Evolutionary conservation across 805 yeast genomes (phyloP), one percentile per base, ranked within the genome.

Genomic region (Phaffomyces opuntiae): DNA sequence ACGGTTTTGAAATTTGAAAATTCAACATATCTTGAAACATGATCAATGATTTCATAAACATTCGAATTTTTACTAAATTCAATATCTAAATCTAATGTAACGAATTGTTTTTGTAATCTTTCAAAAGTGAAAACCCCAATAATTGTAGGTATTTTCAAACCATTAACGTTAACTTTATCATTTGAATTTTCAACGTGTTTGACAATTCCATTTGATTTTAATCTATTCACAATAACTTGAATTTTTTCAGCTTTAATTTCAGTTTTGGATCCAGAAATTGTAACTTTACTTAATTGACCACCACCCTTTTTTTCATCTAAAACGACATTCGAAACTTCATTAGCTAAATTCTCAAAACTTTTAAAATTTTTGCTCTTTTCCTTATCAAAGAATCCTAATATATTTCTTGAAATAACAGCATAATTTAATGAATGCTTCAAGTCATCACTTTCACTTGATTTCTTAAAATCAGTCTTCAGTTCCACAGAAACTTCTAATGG

Each of bases 121-220:
- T 93, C 99, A 65, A 89, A 87, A 2, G 89, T 83, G 67, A 89
- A 91, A 8, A 93, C 93, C 5, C 99, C 99, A 53, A 93, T 85
- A n/a, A 90, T 70, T 0, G 96, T 83, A 42, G 82, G 70, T 16
- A 87, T 64, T 41, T 73, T 70, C 34, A 90, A 63, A 6, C 75
- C 73, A 5, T 70, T 66, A 36, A 87, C 76, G 9, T 55, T 44
- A 2, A 75, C 56, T 3, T 36, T 24, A 36, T 64, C 65, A 9
- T 42, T 42, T 3, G 13, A 7, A 0, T 39, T 36, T 9, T 44
- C 53, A 13, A 52, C 49, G 29, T 47, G 40, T 31, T 42, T 24
- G 12, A 51, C 24, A 12, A 43, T 38, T 9, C 53, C 54, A 21
- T 44, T 38, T 29, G 29, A 25, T 36, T 57, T 62, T 13, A 61